Evolutionary conservation across 2,329 filamentous ascomycete genomes (phyloP), one percentile per base, ranked within the genome.

Genomic region (Dactylellina sp.): DNA sequence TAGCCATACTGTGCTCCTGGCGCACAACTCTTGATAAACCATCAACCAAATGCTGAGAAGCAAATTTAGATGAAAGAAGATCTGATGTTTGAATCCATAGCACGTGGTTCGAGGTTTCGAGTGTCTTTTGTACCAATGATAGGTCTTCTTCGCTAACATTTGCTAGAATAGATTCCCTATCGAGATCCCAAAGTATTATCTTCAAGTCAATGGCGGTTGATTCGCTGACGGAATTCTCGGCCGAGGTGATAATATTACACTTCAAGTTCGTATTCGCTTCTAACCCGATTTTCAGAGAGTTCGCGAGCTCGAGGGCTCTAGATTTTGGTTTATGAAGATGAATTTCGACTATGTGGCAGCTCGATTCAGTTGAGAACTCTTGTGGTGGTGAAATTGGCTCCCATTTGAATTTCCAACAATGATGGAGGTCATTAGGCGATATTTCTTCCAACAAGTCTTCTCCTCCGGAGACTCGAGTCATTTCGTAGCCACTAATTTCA

Each of bases 31-130:
- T 37, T 6, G 65, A 62, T 39, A 71, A 42, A 1, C 65, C 65
- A 7, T 71, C 65, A 16, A 71, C 32, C 18, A 71, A 25, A 50
- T 62, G 49, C 20, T 63, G 59, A 6, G 59, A 63, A 16, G 32
- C 25, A 35, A 44, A 53, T 18, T 44, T 32, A 44, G 25, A 14
- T 18, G 65, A 55, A 20, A 20, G 22, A 16, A 7, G 37, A 11
- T 42, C 49, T n/a, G 57, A 28, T 22, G 65, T 56, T 71, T 57
- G 39, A 12, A 71, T 39, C 65, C 65, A 71, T 14, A 71, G 22
- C 11, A 71, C 35, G 16, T 53, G 35, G 25, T 56, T 70, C 25
- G 44, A 46, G 11, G 37, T 61, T 24, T 47, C 32, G 1, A 70
- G 20, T 1, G 18, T 32, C 2, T 11, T 53, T 40, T 61, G 44